Conservation (phyloP, 805 yeast genomes). For the Teunomyces gatunensis region DNA sequence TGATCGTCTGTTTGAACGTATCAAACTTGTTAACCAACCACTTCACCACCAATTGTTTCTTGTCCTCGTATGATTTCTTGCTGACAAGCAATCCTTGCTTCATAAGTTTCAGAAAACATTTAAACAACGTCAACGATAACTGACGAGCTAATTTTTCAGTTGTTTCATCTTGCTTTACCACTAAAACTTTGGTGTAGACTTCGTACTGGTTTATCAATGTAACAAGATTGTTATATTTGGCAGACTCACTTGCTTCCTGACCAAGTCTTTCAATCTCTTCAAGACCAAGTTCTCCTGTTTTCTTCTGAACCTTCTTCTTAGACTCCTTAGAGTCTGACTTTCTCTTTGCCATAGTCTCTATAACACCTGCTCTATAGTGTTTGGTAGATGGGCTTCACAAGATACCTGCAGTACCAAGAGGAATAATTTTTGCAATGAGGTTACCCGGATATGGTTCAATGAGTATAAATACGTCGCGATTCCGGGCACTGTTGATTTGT, state of each 20-base stretch:
- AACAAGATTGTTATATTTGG: slow-evolving; percentile 57
- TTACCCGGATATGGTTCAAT: slow-evolving; percentile 19
- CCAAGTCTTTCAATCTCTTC: slow-evolving; percentile 22
- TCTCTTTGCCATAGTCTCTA: slow-evolving; percentile 7
- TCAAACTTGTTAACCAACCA: slow-evolving; percentile 66
- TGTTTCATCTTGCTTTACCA: slow-evolving; percentile 15
- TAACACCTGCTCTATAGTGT: slow-evolving; percentile 1
- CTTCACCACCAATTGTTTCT: slow-evolving; percentile 47
- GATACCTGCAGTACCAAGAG: slow-evolving; percentile 3
- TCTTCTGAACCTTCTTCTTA: slow-evolving; percentile 6
- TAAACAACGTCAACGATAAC: slow-evolving; percentile 40
- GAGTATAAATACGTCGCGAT: slow-evolving; percentile 15
- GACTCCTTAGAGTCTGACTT: slow-evolving; percentile 13
- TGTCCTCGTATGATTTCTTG: slow-evolving; percentile 38
- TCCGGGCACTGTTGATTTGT: slow-evolving; percentile 16
- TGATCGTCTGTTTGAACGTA: slow-evolving; percentile 46
- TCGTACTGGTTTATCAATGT: slow-evolving; percentile 42
- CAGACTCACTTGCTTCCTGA: slow-evolving; percentile 37
- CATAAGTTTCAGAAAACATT: slow-evolving; percentile 49
- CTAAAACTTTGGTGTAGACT: slow-evolving; percentile 16
- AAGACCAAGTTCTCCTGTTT: slow-evolving; percentile 1
- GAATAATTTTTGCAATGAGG: slow-evolving; percentile 10
- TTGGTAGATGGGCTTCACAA: neutral
- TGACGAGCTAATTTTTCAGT: slow-evolving; percentile 37
- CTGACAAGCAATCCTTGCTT: slow-evolving; percentile 39